Percentiles rank a stretch among this genome's conserved stretches.
These are phyloP conservation scores for Colletotrichum camelliae DNA, from an alignment of 2,329 filamentous ascomycete species.

Conservation along the genomic window DNA sequence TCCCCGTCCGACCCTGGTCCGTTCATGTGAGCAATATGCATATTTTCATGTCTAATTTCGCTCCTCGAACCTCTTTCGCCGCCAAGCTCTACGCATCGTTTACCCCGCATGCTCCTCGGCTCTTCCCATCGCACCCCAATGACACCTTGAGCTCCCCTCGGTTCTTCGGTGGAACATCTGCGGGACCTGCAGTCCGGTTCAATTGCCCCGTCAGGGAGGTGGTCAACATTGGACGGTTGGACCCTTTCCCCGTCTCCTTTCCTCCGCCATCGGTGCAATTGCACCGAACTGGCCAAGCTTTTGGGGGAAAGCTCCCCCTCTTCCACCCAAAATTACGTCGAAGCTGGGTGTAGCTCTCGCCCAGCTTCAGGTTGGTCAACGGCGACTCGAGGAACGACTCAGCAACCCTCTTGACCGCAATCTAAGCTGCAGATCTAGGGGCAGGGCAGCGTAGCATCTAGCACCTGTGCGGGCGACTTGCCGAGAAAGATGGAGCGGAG, in stretches of 20 bases:
- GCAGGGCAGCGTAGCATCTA: slow-evolving; percentile 8
- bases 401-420: neutral
- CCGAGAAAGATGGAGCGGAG: slow-evolving; percentile 2
- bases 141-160: neutral
- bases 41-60: slow-evolving; percentile 2
- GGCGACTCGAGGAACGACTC: neutral
- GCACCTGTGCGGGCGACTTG: neutral
- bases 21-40: neutral
- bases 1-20: neutral
- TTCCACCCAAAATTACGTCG: neutral
- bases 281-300: slow-evolving; percentile 1
- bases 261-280: slow-evolving; percentile 14
- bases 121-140: neutral
- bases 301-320: neutral
- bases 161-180: slow-evolving; percentile 7
- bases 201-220: slow-evolving; percentile 18
- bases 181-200: slow-evolving; percentile 13
- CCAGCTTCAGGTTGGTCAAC: neutral
- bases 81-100: neutral
- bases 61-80: neutral
- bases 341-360: neutral
- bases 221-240: neutral
- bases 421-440: slow-evolving; percentile 6
- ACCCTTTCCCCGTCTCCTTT: neutral
- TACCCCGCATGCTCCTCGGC: slow-evolving; percentile 11